Evolutionary conservation across 257 asterid species (phyloP), one percentile per base, ranked within the genome.

Genomic region (Plantago major): DNA sequence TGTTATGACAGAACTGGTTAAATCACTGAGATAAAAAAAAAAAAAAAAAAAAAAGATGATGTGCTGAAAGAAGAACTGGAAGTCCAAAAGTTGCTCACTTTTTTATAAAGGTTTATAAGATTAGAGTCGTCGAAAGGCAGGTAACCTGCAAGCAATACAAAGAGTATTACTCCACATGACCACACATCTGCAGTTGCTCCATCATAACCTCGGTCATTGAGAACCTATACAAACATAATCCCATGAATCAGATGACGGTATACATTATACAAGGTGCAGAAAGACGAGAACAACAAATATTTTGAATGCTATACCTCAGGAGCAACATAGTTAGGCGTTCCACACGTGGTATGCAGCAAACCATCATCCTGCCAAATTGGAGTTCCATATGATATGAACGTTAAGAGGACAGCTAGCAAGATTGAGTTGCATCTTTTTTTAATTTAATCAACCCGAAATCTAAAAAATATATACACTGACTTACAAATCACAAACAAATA

Each of bases 151-250:
- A 91, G 96, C 86, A 91, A 73, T 56, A 91, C 98, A 73, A 88
- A 91, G 64, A 88, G 87, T 73, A 91, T 85, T 69, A 91, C 98
- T 68, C 98, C 98, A 60, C 98, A 91, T 0, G 98, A 91, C 98
- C 98, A 91, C 87, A 91, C 76, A 72, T 91, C 98, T 3, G 98
- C 98, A 15, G 87, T 79, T 67, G 96, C 83, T 76, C 98, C 96
- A 42, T 91, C 84, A 65, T 91, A 91, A 74, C 98, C 98, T 68
- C 71, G 92, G 79, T 91, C 98, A 44, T 88, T 78, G 28, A 91
- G 88, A 58, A 91, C 96, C 98, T 91, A 73, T 48, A 51, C 44
- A 66, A 33, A 62, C 61, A 54, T 38, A 51, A 37, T 13, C 33
- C 11, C 71, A 55, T 68, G 18, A 38, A 55, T 67, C 53, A 67